A percentile compares a stretch with the other conserved stretches of the same genome.
Evolutionary conservation across 495 filamentous ascomycete genomes (phyloP).

Genomic region (Penicillium tannophilum): DNA sequence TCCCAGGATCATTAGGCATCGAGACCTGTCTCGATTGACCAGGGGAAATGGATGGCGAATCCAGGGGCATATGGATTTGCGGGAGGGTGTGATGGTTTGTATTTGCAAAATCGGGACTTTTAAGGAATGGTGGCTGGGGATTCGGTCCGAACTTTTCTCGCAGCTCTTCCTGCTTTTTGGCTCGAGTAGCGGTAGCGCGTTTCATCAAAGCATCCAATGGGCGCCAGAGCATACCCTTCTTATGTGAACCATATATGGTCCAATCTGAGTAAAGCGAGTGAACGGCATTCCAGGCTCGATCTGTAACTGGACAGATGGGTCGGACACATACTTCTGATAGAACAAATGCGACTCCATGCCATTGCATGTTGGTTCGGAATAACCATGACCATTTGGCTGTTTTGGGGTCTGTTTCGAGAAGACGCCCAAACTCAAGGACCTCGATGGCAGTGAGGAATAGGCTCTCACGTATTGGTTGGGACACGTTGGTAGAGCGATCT

Average conservation of each 20-base stretch:
- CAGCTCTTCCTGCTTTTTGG: conserved; percentile 37
- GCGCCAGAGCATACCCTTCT: conserved; percentile 69
- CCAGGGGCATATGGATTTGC: conserved; percentile 21
- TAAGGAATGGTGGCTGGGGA: conserved; percentile 5
- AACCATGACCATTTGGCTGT: conserved; percentile 78
- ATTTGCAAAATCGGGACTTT: conserved; percentile 8
- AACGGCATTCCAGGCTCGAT: conserved; percentile 81
- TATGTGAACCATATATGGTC: conserved; percentile 53
- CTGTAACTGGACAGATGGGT: conserved; percentile 65
- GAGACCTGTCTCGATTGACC: background rate
- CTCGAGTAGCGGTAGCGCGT: conserved; percentile 53
- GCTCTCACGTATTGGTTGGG: conserved; percentile 65
- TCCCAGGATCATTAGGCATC: conserved; percentile 10
- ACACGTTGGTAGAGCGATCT: conserved; percentile 37
- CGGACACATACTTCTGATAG: conserved; percentile 77
- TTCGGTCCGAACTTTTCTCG: conserved; percentile 24
- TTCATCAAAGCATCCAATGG: conserved; percentile 72
- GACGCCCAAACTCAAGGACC: conserved; percentile 69
- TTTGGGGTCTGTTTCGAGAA: conserved; percentile 63
- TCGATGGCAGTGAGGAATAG: conserved; percentile 77
- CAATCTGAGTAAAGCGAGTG: conserved; percentile 59
- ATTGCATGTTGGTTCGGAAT: conserved; percentile 79
- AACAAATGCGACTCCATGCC: conserved; percentile 77
- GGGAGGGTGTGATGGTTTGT: conserved; percentile 16
- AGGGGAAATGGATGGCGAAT: conserved; percentile 7